Conservation (phyloP, 1,284 basidiomycete genomes). For the Rugosomyces carneus region DNA sequence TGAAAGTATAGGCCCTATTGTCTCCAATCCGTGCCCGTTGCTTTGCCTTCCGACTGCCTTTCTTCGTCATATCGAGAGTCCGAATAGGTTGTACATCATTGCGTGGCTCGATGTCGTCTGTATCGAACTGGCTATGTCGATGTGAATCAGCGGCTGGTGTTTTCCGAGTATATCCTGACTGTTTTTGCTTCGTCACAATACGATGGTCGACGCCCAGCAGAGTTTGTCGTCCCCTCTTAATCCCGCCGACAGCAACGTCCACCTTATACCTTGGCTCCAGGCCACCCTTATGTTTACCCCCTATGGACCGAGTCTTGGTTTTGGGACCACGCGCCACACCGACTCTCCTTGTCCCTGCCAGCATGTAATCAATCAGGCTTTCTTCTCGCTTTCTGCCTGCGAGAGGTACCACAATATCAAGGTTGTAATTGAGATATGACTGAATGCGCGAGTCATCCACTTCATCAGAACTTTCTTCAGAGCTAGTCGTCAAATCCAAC, state of each 20-base stretch:
- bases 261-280: conserved; percentile 20
- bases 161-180: not conserved
- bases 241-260: conserved; percentile 34
- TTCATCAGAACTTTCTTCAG: conserved; percentile 23
- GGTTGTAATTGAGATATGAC: conserved; percentile 25
- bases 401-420: conserved; percentile 11
- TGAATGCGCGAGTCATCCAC: conserved; percentile 25
- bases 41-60: conserved; percentile 20
- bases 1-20: conserved; percentile 29
- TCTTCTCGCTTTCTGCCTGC: conserved; percentile 27
- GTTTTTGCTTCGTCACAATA: not conserved
- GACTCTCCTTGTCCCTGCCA: conserved; percentile 34
- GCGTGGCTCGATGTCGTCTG: not conserved
- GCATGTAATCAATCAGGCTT: conserved; percentile 55
- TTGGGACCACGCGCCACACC: conserved; percentile 17
- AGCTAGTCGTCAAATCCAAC: conserved; percentile 23
- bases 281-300: conserved; percentile 3
- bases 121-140: not conserved
- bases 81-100: not conserved
- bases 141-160: not conserved
- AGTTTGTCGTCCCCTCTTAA: conserved; percentile 31
- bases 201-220: conserved; percentile 26
- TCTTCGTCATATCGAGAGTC: conserved; percentile 8
- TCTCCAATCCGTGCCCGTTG: conserved; percentile 17
- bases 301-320: conserved; percentile 12